Base-by-base conservation (phyloP, 2,329 filamentous ascomycete species). In the Venturiaceae sp. region DNA sequence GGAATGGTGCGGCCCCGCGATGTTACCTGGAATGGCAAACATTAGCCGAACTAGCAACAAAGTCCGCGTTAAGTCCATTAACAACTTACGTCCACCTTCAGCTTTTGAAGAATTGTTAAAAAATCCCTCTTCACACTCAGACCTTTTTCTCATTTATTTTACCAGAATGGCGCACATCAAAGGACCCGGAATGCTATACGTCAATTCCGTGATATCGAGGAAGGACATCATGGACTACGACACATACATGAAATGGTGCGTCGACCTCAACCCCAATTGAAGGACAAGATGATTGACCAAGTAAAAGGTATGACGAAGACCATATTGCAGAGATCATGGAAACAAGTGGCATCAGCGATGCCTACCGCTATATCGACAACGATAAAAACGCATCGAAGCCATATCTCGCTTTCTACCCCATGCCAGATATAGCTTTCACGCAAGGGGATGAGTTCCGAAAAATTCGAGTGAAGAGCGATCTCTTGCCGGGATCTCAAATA, bases 291-390 rank as follows among this genome's bases (percentile, higher is more conserved):
- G 21, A 11, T 23, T 44, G 21, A 44, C 8, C 19, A 26, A 26
- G 8, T n/a, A n/a, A 44, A 26, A 44, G 39, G 39, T 74, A 74
- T 62, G 72, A 73, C 54, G 63, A 72, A 19, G 70, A 72, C 34
- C 72, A 75, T 61, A 73, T 74, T 34, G 61, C 69, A 16, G 71
- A 74, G 58, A 67, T 74, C 26, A 60, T 73, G 5, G 58, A 60
- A 26, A 73, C 67, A 2, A 66, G 64, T 32, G 69, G 69, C 26
- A 68, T 75, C 33, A 60, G 65, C 21, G 67, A 64, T 14, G 70
- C 66, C 0, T 68, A 69, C 53, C 70, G 72, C 28, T 73, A 60
- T 26, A 61, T 67, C 5, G 63, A 71, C 54, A 63, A 64, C 37
- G 61, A 68, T 36, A 66, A 64, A 2, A 62, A 63, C 5, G 58